Evolutionary conservation across 192 early-diverging fungal genomes (phyloP).

Genomic region (Coemansia sp.): DNA sequence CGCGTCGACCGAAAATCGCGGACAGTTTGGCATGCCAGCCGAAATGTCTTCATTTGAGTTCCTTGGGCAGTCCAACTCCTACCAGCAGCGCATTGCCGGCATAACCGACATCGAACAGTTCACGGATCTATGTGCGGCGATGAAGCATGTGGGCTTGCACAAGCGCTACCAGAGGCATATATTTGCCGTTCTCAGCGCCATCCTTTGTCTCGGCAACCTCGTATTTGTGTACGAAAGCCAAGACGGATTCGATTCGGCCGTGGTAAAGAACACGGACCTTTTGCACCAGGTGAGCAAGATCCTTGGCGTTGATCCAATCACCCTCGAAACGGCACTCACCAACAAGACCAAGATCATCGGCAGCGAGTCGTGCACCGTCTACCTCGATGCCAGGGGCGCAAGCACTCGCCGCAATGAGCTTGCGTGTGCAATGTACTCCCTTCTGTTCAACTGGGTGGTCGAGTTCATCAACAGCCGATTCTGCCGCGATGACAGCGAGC

Average conservation of each 20-base stretch:
- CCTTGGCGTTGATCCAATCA: slow-evolving; percentile 78
- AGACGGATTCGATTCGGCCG: slow-evolving; percentile 73
- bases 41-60: slow-evolving; percentile 57
- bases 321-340: slow-evolving; percentile 76
- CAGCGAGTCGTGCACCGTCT: slow-evolving; percentile 84
- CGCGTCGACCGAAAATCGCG: slow-evolving; percentile 73
- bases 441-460: slow-evolving; percentile 88
- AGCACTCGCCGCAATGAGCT: slow-evolving; percentile 77
- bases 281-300: slow-evolving; percentile 79
- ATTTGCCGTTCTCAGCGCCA: slow-evolving; percentile 81
- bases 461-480: slow-evolving; percentile 90
- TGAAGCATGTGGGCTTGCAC: slow-evolving; percentile 68
- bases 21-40: slow-evolving; percentile 55
- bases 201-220: slow-evolving; percentile 88
- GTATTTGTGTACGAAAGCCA: slow-evolving; percentile 70
- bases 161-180: slow-evolving; percentile 75
- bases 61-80: slow-evolving; percentile 44
- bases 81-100: slow-evolving; percentile 72
- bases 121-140: slow-evolving; percentile 59
- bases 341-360: slow-evolving; percentile 83
- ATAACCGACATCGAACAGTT: slow-evolving; percentile 66
- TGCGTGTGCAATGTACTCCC: slow-evolving; percentile 80
- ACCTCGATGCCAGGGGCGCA: slow-evolving; percentile 78
- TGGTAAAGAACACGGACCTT: slow-evolving; percentile 76
- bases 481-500: slow-evolving; percentile 66